phyloP scores from a whole-genome alignment of 2,329 filamentous ascomycete genomes.

The Erysiphe pulchra region DNA sequence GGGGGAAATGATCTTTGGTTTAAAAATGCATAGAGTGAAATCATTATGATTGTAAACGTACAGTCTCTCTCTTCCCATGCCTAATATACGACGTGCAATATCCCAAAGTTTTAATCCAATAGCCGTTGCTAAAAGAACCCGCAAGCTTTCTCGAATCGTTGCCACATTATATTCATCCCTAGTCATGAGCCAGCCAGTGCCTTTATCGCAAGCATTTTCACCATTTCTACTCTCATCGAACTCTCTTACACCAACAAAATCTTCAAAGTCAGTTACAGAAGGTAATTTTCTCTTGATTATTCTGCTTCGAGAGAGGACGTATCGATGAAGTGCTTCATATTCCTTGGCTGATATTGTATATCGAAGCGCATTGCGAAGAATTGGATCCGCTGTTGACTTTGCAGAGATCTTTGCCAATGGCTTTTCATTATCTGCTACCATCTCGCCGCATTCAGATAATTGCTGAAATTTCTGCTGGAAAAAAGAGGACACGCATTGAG shows the following conservation, averaged over 20 bases:
- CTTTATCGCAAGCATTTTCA: slow-evolving; percentile 1
- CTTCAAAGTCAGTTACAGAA: slow-evolving; percentile 27
- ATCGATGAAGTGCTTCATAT: slow-evolving; percentile 63
- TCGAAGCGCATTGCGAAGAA: slow-evolving; percentile 63
- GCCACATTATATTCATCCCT: slow-evolving; percentile 43
- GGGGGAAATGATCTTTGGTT: too few relatives aligned
- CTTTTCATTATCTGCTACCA: not conserved
- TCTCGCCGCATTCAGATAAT: too few relatives aligned
- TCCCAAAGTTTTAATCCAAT: slow-evolving; percentile 37
- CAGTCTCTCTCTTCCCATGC: too few relatives aligned
- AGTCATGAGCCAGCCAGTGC: slow-evolving; percentile 2
- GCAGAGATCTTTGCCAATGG: slow-evolving; percentile 5
- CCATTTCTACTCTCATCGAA: slow-evolving; percentile 2
- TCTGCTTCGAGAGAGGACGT: slow-evolving; percentile 48
- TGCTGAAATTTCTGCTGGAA: too few relatives aligned
- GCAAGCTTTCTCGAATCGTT: slow-evolving; percentile 42
- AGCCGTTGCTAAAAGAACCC: slow-evolving; percentile 40
- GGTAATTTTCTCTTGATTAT: slow-evolving; percentile 28
- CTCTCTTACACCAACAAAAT: slow-evolving; percentile 9
- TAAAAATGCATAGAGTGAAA: too few relatives aligned
- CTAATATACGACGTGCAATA: too few relatives aligned
- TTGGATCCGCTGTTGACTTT: slow-evolving; percentile 27
- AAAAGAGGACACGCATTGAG: too few relatives aligned
- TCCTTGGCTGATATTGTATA: slow-evolving; percentile 70
- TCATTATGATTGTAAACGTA: too few relatives aligned